These are phyloP conservation scores for Colletotrichum melonis DNA, from an alignment of 2,329 filamentous ascomycete genomes.

Conservation along the genomic window DNA sequence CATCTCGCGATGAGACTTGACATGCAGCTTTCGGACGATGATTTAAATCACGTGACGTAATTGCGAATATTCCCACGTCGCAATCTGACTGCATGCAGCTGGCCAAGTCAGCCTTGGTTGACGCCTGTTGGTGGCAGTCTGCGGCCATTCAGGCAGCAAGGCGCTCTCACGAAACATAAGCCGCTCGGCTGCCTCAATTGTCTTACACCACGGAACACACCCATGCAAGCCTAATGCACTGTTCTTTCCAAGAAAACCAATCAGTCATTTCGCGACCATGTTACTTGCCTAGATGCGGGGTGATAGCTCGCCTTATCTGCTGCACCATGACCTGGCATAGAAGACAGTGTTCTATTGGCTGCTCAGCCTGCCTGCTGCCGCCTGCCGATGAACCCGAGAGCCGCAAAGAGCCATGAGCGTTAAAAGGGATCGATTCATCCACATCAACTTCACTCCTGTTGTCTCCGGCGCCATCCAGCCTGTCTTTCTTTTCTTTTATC, in stretches of 20 bases:
- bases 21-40: neutral
- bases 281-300: slow-evolving; percentile 3
- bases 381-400: neutral
- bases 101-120: slow-evolving; percentile 11
- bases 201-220: slow-evolving; percentile 3
- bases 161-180: slow-evolving; percentile 8
- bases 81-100: slow-evolving; percentile 2
- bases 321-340: neutral
- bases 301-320: neutral
- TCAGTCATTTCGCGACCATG: neutral
- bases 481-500: neutral
- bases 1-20: neutral
- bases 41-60: neutral
- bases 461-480: neutral
- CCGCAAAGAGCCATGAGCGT: neutral
- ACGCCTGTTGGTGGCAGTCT: slow-evolving; percentile 8
- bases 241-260: slow-evolving; percentile 4
- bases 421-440: neutral
- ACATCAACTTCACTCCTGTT: neutral
- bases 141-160: slow-evolving; percentile 16
- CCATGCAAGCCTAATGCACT: slow-evolving; percentile 19
- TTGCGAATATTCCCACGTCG: neutral
- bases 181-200: slow-evolving; percentile 10
- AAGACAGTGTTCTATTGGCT: neutral
- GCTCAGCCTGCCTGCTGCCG: neutral